These are phyloP conservation scores for Aspergillus ochraceus DNA, from an alignment of 2,329 filamentous ascomycete genomes.

Conservation along the genomic window DNA sequence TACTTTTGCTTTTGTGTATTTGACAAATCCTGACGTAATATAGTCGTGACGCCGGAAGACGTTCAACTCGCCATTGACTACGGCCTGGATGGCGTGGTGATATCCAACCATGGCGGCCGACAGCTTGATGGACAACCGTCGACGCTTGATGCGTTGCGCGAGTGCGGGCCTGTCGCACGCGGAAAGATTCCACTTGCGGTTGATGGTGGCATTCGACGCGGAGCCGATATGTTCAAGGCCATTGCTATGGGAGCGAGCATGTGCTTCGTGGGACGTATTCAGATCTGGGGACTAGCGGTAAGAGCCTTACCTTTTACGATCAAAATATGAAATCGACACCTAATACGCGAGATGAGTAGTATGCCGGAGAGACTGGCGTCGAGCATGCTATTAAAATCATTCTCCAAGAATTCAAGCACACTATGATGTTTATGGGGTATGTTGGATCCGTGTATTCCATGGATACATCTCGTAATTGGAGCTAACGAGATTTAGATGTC, in stretches of 20 bases:
- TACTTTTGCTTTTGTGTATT: background rate
- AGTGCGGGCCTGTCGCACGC: conserved; percentile 17
- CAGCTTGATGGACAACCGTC: conserved; percentile 33
- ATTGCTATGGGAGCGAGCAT: conserved; percentile 26
- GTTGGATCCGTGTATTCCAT: background rate
- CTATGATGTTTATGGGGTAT: conserved; percentile 25
- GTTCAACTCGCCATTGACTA: conserved; percentile 29
- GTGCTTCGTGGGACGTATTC: conserved; percentile 26
- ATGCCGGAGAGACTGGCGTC: conserved; percentile 27
- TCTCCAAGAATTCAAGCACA: conserved; percentile 21
- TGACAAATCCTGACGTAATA: background rate
- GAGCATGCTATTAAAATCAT: conserved; percentile 28
- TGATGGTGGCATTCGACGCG: conserved; percentile 28
- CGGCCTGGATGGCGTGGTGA: conserved; percentile 31
- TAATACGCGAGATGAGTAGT: conserved; percentile 3
- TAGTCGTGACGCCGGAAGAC: conserved; percentile 27
- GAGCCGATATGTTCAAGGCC: conserved; percentile 31
- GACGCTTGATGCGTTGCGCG: conserved; percentile 31
- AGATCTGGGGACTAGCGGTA: conserved; percentile 32
- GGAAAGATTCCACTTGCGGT: conserved; percentile 28
- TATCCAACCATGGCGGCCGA: conserved; percentile 36
- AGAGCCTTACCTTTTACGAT: background rate
- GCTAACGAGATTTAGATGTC: background rate
- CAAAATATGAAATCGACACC: background rate
- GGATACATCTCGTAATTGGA: background rate